Percentiles rank a stretch among this genome's conserved stretches.
Conservation (phyloP, 257 asterid species). For the Fraxinus excelsior region DNA sequence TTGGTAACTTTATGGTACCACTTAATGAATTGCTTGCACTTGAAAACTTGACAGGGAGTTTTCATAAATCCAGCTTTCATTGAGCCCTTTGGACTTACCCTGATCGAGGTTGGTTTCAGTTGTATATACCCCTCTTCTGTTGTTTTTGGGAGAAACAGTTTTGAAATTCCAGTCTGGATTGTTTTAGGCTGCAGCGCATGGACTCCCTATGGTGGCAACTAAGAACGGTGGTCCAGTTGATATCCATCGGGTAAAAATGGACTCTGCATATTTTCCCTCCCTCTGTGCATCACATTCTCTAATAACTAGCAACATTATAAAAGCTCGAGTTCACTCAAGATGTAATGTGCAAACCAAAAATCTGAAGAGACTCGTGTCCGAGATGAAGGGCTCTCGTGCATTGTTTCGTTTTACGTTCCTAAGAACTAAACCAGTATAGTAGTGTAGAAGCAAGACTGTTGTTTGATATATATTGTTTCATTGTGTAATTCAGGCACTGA, state of each 20-base stretch:
- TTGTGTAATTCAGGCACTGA: slow-evolving; percentile 36
- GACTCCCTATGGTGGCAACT: slow-evolving; percentile 60
- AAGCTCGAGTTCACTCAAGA: neutral
- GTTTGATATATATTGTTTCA: neutral
- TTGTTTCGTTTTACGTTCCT: no score
- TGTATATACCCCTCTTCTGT: neutral
- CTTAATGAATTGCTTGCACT: neutral
- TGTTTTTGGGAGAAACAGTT: neutral
- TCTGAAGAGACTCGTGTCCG: neutral
- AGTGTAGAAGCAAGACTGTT: no score
- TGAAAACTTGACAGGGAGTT: slow-evolving; percentile 45
- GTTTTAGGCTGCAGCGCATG: slow-evolving; percentile 59
- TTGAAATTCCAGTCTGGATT: slow-evolving; percentile 10
- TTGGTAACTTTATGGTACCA: neutral
- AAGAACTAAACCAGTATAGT: no score
- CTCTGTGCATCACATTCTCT: neutral
- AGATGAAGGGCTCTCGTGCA: no score
- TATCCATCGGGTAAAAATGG: slow-evolving; percentile 43
- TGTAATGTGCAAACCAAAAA: neutral
- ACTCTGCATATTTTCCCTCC: neutral
- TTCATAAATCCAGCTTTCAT: slow-evolving; percentile 58
- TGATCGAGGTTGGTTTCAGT: slow-evolving; percentile 46
- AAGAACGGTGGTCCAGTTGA: slow-evolving; percentile 63
- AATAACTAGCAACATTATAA: neutral
- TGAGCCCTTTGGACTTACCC: slow-evolving; percentile 58